Evolutionary conservation across 2,329 filamentous ascomycete species (phyloP), one percentile per base, ranked within the genome.

Genomic region (Penicillium verrucosum): DNA sequence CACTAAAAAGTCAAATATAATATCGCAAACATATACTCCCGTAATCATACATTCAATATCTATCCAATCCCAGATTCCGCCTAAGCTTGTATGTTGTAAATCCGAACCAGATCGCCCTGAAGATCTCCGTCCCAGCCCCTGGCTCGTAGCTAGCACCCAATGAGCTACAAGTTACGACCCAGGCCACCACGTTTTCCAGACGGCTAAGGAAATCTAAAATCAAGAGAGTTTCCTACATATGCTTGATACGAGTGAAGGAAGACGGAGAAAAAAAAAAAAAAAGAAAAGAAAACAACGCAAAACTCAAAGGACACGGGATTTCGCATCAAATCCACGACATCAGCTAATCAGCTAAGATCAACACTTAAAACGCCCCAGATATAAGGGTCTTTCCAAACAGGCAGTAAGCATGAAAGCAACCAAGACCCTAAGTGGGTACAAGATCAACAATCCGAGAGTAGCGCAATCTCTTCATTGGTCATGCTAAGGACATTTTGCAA

Each of bases 41-140:
- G 21, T 12, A 30, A n/a, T 18, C 29, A 10, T 3, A 27, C 18
- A 27, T 37, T 18, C 37, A 25, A 30, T 27, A 40, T 29, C 32
- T 21, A 14, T 34, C 30, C 5, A 30, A 34, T 34, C 29, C 29
- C 16, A 30, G 23, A 23, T 30, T 18, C 34, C 23, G 38, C n/a
- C 44, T n/a, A 30, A 36, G 44, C 16, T 29, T 46, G 30, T 12
- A 32, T 12, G 5, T 12, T 32, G 23, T 29, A n/a, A 34, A 49
- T 32, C 38, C 46, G 42, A 51, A 56, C 46, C 30, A 10, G 50
- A 60, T 61, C 59, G 51, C 44, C 48, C 49, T 37, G 48, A 25
- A 36, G 43, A 56, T 59, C 52, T 64, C 58, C 58, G 51, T 63
- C 58, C 59, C 42, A 55, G 25, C 60, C 56, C 63, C 58, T 62